phyloP scores from a whole-genome alignment of 371 early-diverging fungal genomes.

The Saksenaea oblongispora region DNA sequence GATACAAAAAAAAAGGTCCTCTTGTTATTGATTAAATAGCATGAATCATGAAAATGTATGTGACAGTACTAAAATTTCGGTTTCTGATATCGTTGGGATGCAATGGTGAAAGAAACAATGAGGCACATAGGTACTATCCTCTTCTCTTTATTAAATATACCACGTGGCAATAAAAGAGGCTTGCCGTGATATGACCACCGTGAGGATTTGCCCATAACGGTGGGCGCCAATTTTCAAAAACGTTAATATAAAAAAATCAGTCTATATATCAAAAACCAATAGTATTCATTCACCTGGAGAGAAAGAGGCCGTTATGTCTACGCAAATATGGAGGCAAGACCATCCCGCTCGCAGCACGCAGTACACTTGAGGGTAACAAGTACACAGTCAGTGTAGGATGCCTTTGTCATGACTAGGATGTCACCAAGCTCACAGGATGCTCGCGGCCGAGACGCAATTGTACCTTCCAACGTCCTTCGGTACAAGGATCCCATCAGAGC shows the following conservation, averaged over 20 bases:
- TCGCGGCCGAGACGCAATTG: constrained; percentile 1
- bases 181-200: background rate
- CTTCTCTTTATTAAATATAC: too few species aligned
- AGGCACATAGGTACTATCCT: too few species aligned
- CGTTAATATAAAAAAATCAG: background rate
- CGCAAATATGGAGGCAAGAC: background rate
- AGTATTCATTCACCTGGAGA: background rate
- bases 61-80: too few species aligned
- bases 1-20: too few species aligned
- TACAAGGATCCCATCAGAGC: background rate
- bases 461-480: background rate
- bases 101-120: too few species aligned
- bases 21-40: too few species aligned
- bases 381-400: constrained; percentile 1
- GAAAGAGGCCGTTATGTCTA: background rate
- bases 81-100: too few species aligned
- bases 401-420: background rate
- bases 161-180: background rate
- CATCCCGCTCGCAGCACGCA: constrained; percentile 2
- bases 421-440: constrained; percentile 2
- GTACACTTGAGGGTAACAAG: background rate
- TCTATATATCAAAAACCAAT: background rate
- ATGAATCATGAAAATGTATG: too few species aligned
- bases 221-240: constrained; percentile 1
- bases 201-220: background rate